Percentiles rank a stretch among this genome's conserved stretches.
Evolutionary conservation across 306 rosid species (phyloP).

Genomic region (Malus orientalis): DNA sequence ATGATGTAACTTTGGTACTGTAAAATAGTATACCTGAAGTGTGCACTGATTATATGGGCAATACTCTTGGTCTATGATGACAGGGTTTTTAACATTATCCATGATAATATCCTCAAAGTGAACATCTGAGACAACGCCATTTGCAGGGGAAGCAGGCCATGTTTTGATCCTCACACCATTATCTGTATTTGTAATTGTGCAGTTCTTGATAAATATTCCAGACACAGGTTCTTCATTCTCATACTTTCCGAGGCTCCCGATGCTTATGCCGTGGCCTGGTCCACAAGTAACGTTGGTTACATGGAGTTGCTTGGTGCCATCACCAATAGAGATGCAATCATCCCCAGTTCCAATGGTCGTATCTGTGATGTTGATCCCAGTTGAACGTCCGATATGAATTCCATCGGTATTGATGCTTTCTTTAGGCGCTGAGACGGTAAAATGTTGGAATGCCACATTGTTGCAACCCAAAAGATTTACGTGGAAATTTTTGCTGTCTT

Average conservation of each 20-base stretch:
- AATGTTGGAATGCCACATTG: slow-evolving; percentile 20
- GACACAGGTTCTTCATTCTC: not conserved
- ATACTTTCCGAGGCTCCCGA: not conserved
- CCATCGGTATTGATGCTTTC: slow-evolving; percentile 42
- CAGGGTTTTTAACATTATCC: not conserved
- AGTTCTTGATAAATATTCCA: not conserved
- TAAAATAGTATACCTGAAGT: not conserved
- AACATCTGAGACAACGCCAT: not conserved
- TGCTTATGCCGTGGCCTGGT: not conserved
- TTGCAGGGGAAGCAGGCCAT: not conserved
- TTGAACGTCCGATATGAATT: slow-evolving; percentile 40
- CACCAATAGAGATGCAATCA: slow-evolving; percentile 49
- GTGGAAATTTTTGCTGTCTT: slow-evolving; percentile 30
- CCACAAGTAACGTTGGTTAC: not conserved
- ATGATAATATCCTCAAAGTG: not conserved
- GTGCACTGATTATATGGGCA: not conserved
- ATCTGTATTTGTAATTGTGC: not conserved
- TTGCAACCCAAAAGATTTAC: slow-evolving; percentile 23
- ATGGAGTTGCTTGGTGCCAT: slow-evolving; percentile 16
- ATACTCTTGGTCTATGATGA: not conserved
- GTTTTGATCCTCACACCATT: not conserved
- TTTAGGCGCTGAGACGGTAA: slow-evolving; percentile 24
- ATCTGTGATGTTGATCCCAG: slow-evolving; percentile 20
- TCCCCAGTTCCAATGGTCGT: slow-evolving; percentile 31
- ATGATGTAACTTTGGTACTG: not conserved